Evolutionary conservation across 73 alveolate species (phyloP), one percentile per base, ranked within the genome.

Genomic region (Durusdinium trenchii): DNA sequence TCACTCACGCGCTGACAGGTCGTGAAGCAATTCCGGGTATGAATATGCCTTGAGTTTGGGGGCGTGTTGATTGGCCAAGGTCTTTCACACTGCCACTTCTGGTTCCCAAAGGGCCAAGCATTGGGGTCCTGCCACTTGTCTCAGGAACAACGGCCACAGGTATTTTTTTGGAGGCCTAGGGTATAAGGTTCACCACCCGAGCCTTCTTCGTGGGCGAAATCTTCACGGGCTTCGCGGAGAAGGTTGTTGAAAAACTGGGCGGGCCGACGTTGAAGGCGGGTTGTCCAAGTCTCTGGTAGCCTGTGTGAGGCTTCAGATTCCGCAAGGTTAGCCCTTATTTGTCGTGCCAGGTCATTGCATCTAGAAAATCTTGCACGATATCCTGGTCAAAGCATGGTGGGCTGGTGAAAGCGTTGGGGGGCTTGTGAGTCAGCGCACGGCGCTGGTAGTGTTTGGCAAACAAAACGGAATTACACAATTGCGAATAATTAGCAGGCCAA

Each of bases 361-460:
- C 71, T 45, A 46, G 91, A 28, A 48, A n/a, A 32, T 81, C 91
- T 20, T 62, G 46, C 12, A 81, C 91, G 7, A 5, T 81, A 12
- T 47, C 71, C 28, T 81, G 91, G 91, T 42, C 91, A 30, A 81
- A 81, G 91, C 91, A 81, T 81, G 91, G 91, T 28, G 91, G 91
- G 26, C 48, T 81, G 45, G 48, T 32, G 16, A 9, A 9, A 1
- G 18, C 91, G 91, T 48, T 28, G 71, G 91, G 91, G 91, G 67
- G 30, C 47, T 28, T 28, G 67, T n/a, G 69, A 23, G n/a, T n/a
- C n/a, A n/a, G n/a, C n/a, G n/a, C n/a, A n/a, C n/a, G n/a, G n/a
- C n/a, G n/a, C n/a, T n/a, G n/a, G n/a, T n/a, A n/a, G n/a, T n/a
- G n/a, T n/a, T n/a, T n/a, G n/a, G n/a, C n/a, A n/a, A n/a, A n/a